Base-by-base conservation (phyloP, 2,329 filamentous ascomycete species). In the Claviceps humidiphila region DNA sequence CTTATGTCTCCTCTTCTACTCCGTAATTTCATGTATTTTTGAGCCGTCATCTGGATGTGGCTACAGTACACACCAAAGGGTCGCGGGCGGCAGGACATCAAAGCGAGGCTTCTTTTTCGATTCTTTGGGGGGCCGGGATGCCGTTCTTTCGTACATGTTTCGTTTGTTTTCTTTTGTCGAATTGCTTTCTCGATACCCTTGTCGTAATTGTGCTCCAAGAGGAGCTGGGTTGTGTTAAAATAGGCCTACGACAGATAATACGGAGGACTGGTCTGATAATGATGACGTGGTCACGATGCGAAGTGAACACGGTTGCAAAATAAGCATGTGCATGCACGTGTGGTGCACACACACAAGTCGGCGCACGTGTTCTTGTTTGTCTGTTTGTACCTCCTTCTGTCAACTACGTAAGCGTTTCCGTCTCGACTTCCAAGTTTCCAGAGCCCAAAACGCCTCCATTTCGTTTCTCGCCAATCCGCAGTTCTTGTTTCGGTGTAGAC, bases 101-200 rank as follows among this genome's bases (percentile, higher is more conserved):
- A 42, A 11, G 20, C 16, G 17, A n/a, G 34, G 8, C 22, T 49
- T 38, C 38, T 17, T 44, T 43, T 50, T 14, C 9, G n/a, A 17
- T 26, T 17, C 6, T 48, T 39, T 50, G 9, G 39, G 30, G 24
- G 22, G 16, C 24, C 2, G 40, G 11, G 43, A 43, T 34, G 30
- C 9, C 30, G 37, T 22, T 20, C 13, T 48, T 40, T 48, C 5
- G 4, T 6, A 16, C 6, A n/a, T 20, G 2, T 44, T 30, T 34
- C 45, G 39, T 20, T 13, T 39, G 1, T 50, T 51, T 13, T 20
- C 14, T 54, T 52, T 40, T 51, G 22, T 46, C n/a, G 22, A 22
- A 43, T 20, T 47, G 49, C 26, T 43, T 53, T 46, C 55, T 60
- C 56, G 61, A 63, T 63, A 63, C 61, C 61, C 61, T 60, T 58